Base-by-base conservation (phyloP, 2,329 filamentous ascomycete genomes). In the Reticulascus tulasneorum region DNA sequence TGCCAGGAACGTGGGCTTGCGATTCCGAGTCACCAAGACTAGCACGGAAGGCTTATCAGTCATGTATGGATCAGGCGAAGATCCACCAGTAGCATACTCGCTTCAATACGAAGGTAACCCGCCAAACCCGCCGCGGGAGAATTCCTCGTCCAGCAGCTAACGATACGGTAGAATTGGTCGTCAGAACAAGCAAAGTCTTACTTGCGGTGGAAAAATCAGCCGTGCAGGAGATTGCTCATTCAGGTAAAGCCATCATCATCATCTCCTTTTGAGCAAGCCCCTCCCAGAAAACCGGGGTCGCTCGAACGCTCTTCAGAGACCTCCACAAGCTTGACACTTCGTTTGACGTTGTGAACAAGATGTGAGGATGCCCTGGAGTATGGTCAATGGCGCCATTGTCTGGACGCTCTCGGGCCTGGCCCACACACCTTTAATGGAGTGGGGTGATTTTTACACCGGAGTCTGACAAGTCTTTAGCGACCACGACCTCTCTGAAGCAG, bases 161-260 rank as follows among this genome's bases (percentile, higher is more conserved):
- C 38, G 22, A 15, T 13, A 33, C n/a, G 22, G n/a, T 50, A 86
- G 84, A 88, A 62, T 60, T 89, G 35, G 60, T 84, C 26, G 69
- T 89, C 23, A 73, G 79, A 31, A 79, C 79, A 4, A 77, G 71
- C 31, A 71, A 74, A 49, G 63, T 88, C 23, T 65, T 86, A 11
- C 57, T 84, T 23, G 78, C 73, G 39, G 63, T 85, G 17, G 86
- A 93, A 53, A 67, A 75, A 51, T 79, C 79, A 2, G 63, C 77
- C 38, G 64, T 71, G 32, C 75, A 84, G 50, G 73, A 84, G 46
- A 63, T 73, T 30, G 69, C 69, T 29, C 64, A 71, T 42, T 71
- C 74, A 53, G 79, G 79, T 59, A 85, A 82, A 60, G 80, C 82
- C 35, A 68, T 88, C 36, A 67, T 84, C 26, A 81, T 84, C 58